phyloP scores from a whole-genome alignment of 2,329 filamentous ascomycete genomes.

The Aspergillus fructus region DNA sequence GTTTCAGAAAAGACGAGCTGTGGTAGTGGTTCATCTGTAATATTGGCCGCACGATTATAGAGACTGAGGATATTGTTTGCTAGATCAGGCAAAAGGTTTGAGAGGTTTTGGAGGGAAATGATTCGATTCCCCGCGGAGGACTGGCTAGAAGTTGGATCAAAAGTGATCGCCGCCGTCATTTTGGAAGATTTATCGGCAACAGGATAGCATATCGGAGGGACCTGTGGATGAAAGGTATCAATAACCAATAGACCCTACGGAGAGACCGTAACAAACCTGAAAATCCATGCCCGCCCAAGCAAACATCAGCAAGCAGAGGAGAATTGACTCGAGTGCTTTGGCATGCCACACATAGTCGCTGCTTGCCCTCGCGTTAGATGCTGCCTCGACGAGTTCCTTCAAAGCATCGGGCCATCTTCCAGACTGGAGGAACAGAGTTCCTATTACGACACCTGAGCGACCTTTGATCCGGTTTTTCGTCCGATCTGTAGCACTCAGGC shows the following conservation, averaged over 20 bases:
- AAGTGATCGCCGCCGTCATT: slow-evolving; percentile 39
- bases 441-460: slow-evolving; percentile 75
- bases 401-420: slow-evolving; percentile 89
- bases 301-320: slow-evolving; percentile 78
- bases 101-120: slow-evolving; percentile 50
- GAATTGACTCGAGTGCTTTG: slow-evolving; percentile 85
- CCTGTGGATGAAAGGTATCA: slow-evolving; percentile 36
- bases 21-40: slow-evolving; percentile 53
- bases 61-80: slow-evolving; percentile 57
- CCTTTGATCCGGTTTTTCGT: slow-evolving; percentile 79
- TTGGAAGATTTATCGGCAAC: slow-evolving; percentile 51
- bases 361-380: slow-evolving; percentile 70
- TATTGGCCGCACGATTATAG: slow-evolving; percentile 54
- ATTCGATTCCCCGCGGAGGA: slow-evolving; percentile 49
- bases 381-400: slow-evolving; percentile 78
- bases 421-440: slow-evolving; percentile 81
- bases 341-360: slow-evolving; percentile 98
- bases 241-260: background rate
- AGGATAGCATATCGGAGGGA: slow-evolving; percentile 55
- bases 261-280: slow-evolving; percentile 29
- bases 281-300: slow-evolving; percentile 85
- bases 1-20: slow-evolving; percentile 57
- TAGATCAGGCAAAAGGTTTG: slow-evolving; percentile 56
- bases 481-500: slow-evolving; percentile 75
- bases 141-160: slow-evolving; percentile 40